Evolutionary conservation across 257 asterid genomes (phyloP).

Genomic region (Solanum chilense): DNA sequence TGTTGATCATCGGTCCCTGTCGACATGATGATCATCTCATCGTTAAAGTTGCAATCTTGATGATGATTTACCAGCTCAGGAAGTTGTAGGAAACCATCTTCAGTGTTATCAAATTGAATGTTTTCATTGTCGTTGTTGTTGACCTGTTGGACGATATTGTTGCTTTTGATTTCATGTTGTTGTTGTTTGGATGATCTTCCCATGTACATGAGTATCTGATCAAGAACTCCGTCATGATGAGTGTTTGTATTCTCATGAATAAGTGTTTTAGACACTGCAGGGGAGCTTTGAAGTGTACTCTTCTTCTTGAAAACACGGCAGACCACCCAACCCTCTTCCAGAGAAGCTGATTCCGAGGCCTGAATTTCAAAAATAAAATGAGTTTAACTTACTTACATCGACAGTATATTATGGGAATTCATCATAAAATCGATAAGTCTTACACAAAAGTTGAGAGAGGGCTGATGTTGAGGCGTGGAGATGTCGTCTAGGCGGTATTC

Average conservation of each 20-base stretch:
- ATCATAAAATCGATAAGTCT: not conserved
- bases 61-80: slow-evolving; percentile 37
- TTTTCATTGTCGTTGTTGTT: not conserved
- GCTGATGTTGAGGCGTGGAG: not conserved
- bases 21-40: slow-evolving; percentile 7
- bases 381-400: not conserved
- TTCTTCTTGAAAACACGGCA: slow-evolving; percentile 98
- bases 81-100: slow-evolving; percentile 46
- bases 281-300: slow-evolving; percentile 36
- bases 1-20: slow-evolving; percentile 1
- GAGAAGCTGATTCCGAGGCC: slow-evolving; percentile 12
- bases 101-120: not conserved
- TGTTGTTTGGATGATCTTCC: slow-evolving; percentile 54
- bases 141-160: not conserved
- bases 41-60: slow-evolving; percentile 15
- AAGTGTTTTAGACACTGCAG: not conserved
- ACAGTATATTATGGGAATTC: not conserved
- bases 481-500: slow-evolving; percentile 66
- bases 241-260: slow-evolving; percentile 7
- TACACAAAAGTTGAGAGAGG: not conserved
- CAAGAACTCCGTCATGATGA: slow-evolving; percentile 42
- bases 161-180: not conserved
- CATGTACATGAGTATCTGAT: slow-evolving; percentile 70
- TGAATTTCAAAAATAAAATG: not conserved
- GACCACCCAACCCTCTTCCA: slow-evolving; percentile 90